Conservation (phyloP, 1,284 basidiomycete genomes). For the Porodaedalea pini region DNA sequence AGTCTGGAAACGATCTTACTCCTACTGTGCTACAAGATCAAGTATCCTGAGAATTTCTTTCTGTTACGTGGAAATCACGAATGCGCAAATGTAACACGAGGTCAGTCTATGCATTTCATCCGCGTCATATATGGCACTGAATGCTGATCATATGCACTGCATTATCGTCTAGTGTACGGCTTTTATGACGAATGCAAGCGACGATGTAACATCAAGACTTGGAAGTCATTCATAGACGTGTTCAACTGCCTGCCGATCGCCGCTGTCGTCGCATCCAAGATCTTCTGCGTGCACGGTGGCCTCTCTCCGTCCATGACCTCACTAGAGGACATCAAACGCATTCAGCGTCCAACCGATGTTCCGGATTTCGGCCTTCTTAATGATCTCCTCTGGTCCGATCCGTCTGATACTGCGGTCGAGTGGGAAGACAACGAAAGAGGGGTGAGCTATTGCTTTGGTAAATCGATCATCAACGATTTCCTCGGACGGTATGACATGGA, state of each 20-base stretch:
- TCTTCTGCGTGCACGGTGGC: conserved; percentile 99
- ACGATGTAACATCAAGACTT: conserved; percentile 98
- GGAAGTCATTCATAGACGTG: conserved; percentile 99
- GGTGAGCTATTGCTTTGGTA: conserved; percentile 99
- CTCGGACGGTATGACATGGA: conserved; percentile 95
- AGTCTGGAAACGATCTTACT: conserved; percentile 97
- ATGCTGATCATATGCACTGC: conserved; percentile 26
- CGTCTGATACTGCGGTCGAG: conserved; percentile 94
- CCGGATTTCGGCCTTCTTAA: conserved; percentile 99
- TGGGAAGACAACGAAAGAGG: conserved; percentile 99
- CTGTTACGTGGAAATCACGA: conserved; percentile 97
- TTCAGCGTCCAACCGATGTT: conserved; percentile 97
- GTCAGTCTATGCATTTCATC: conserved; percentile 42
- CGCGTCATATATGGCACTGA: conserved; percentile 17
- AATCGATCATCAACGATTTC: conserved; percentile 96
- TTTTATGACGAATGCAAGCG: conserved; percentile 99
- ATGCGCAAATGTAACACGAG: conserved; percentile 98
- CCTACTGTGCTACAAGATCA: conserved; percentile 98
- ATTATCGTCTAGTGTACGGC: conserved; percentile 74
- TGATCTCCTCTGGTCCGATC: conserved; percentile 98
- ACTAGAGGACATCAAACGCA: conserved; percentile 99
- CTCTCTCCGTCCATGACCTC: conserved; percentile 95
- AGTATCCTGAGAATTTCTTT: conserved; percentile 99
- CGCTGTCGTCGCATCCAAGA: conserved; percentile 98
- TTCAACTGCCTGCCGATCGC: conserved; percentile 99